Base-by-base conservation (phyloP, 176 grass and related monocot genomes). In the Hsuehochloa calcarea region DNA sequence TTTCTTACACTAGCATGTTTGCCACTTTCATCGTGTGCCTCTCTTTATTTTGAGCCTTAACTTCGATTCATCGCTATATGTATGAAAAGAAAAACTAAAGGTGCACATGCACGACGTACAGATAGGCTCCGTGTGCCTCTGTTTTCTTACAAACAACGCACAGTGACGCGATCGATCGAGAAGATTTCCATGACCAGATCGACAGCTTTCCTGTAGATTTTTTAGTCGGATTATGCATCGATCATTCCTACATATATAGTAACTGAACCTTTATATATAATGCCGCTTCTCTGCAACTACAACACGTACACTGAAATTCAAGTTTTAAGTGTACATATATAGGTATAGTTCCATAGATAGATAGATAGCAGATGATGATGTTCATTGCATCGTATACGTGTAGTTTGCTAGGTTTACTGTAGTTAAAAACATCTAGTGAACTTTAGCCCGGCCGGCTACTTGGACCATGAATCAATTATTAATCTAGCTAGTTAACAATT, bases 391-490 rank as follows among this genome's bases (percentile, higher is more conserved):
- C 45, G 29, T 25, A 27, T 56, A 70, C 70, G 70, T 65, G 51
- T n/a, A n/a, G n/a, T 71, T 86, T 43, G 46, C 15, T 27, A 60
- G 68, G 6, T 47, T 49, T 59, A 59, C 39, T 20, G 35, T 50
- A 38, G 23, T 25, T 70, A 58, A 88, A 51, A 83, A 75, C 43
- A 52, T 56, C 5, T 26, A 65, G 23, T 22, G 81, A 55, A 41
- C 65, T 86, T 86, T 64, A 54, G 65, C 83, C 45, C 38, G 29
- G 58, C 45, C 37, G 39, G 49, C 83, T 87, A 58, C 79, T 87
- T 90, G 84, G 84, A 83, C 59, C 59, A 15, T n/a, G 38, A 26
- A 54, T 58, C 43, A 8, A 15, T 37, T 66, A 56, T n/a, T n/a
- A n/a, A n/a, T n/a, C n/a, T n/a, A 41, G 69, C 65, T 69, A 27